phyloP scores from a whole-genome alignment of 306 rosid species.

The Inga laurina region DNA sequence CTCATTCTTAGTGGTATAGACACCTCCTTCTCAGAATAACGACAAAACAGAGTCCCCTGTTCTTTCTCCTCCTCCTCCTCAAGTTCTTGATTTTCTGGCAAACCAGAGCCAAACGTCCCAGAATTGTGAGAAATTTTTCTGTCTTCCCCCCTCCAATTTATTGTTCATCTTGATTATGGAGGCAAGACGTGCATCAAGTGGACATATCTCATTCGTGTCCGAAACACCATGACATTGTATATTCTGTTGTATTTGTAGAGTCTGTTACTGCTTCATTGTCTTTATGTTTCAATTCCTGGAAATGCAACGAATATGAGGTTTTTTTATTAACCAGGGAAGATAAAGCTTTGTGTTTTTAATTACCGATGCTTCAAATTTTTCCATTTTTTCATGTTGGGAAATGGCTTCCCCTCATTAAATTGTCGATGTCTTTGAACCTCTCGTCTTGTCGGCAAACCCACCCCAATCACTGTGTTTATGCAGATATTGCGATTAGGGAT shows the following conservation, averaged over 20 bases:
- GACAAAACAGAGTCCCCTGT: not conserved
- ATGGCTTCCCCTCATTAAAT: not conserved
- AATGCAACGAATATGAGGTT: not conserved
- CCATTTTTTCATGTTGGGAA: not conserved
- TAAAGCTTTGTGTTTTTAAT: not conserved
- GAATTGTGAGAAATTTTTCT: not conserved
- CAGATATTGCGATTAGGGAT: no score
- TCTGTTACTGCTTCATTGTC: no score
- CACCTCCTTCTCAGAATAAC: slow-evolving; percentile 7
- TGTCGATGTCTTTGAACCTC: no score
- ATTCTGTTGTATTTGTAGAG: not conserved
- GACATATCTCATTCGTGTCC: not conserved
- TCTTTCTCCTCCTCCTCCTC: slow-evolving; percentile 12
- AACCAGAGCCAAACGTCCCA: slow-evolving; percentile 27
- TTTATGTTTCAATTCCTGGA: not conserved
- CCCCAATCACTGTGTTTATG: no score
- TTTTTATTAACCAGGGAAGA: not conserved
- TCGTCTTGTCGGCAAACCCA: no score
- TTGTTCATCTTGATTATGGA: not conserved
- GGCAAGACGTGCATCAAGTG: not conserved
- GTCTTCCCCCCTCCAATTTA: no score
- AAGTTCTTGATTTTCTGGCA: not conserved
- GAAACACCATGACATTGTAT: not conserved
- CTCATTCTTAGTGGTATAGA: slow-evolving; percentile 12
- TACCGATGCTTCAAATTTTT: not conserved